Evolutionary conservation across 768 basidiomycete genomes (phyloP).

Genomic region (Russula olivacea): DNA sequence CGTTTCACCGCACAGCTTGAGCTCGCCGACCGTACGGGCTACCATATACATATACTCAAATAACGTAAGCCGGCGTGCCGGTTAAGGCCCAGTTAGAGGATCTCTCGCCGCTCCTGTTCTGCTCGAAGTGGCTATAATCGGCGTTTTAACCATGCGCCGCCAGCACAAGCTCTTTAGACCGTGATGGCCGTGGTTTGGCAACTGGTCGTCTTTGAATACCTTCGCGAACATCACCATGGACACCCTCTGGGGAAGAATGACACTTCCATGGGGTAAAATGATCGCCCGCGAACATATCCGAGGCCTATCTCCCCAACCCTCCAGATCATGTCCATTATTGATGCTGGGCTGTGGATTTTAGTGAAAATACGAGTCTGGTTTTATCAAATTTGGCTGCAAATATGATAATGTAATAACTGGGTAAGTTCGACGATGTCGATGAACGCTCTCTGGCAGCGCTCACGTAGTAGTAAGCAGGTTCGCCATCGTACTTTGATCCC

Average conservation of each 20-base stretch:
- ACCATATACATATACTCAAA: background rate
- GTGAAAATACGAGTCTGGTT: background rate
- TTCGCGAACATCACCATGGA: background rate
- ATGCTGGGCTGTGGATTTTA: background rate
- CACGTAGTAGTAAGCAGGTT: too few relatives aligned
- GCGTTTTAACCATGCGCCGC: slow-evolving; percentile 25
- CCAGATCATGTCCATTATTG: background rate
- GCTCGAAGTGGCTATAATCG: slow-evolving; percentile 23
- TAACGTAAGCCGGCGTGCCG: background rate
- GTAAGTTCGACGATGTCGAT: too few relatives aligned
- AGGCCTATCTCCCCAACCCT: background rate
- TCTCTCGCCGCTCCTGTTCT: slow-evolving; percentile 6
- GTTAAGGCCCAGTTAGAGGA: slow-evolving; percentile 6
- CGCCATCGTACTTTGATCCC: too few relatives aligned
- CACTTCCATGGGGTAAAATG: background rate
- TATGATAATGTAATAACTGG: background rate
- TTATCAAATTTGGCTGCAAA: background rate
- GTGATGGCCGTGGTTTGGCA: background rate
- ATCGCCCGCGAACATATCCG: background rate
- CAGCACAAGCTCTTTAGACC: slow-evolving; percentile 1
- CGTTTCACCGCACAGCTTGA: too few relatives aligned
- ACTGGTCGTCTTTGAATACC: background rate
- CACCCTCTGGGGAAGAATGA: background rate
- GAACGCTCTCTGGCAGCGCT: too few relatives aligned
- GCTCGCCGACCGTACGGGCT: too few relatives aligned